Conservation (phyloP, 2,329 filamentous ascomycete genomes). For the Trichoderma sp. region DNA sequence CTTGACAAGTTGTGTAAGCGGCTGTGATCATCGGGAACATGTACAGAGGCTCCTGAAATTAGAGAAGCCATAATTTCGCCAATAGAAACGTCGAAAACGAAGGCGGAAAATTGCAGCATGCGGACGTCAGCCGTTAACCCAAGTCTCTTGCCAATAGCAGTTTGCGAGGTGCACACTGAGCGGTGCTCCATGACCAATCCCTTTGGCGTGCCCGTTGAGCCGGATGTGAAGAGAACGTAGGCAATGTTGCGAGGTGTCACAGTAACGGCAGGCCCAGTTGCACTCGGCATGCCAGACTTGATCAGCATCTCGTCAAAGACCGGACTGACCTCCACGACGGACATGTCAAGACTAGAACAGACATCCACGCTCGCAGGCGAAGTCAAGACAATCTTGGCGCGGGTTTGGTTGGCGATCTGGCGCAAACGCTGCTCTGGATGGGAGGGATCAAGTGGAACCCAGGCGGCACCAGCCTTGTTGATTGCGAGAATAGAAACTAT, state of each 20-base stretch:
- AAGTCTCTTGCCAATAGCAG: not conserved
- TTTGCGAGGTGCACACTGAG: not conserved
- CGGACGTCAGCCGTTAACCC: constrained; percentile 11
- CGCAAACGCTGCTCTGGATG: constrained; percentile 24
- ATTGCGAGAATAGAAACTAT: constrained; percentile 28
- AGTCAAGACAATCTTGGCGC: constrained; percentile 12
- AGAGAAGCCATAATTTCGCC: constrained; percentile 15
- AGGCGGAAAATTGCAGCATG: constrained; percentile 18
- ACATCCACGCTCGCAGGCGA: constrained; percentile 27
- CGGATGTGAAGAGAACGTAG: constrained; percentile 21
- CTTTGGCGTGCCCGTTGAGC: constrained; percentile 18
- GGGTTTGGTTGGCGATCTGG: constrained; percentile 22
- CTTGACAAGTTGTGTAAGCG: not conserved
- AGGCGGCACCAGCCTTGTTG: constrained; percentile 28
- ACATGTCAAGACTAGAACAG: constrained; percentile 26
- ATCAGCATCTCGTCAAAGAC: constrained; percentile 2
- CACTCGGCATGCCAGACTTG: not conserved
- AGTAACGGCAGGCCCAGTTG: not conserved
- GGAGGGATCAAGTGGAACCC: constrained; percentile 28
- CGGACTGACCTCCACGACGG: constrained; percentile 19
- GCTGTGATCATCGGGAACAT: constrained; percentile 9
- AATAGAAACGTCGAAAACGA: constrained; percentile 22
- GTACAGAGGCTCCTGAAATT: constrained; percentile 6
- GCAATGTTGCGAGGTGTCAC: constrained; percentile 15
- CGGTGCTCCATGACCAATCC: constrained; percentile 20